Conservation (phyloP, 257 asterid genomes). For the Salvia hispanica region DNA sequence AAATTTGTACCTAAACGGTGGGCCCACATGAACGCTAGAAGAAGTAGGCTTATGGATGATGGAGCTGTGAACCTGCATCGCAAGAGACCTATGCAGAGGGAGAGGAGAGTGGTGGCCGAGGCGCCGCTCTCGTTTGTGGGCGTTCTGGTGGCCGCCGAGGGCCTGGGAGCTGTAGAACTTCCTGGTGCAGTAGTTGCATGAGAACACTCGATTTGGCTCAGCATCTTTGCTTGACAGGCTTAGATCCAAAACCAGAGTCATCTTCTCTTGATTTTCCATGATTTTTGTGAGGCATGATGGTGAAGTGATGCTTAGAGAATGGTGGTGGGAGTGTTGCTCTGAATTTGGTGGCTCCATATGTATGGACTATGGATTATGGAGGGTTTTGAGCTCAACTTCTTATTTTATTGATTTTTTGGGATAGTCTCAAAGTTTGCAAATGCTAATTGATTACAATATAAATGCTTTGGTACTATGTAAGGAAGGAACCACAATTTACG, state of each 20-base stretch:
- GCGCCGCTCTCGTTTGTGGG: constrained; percentile 74
- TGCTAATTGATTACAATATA: constrained; percentile 19
- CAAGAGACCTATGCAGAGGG: constrained; percentile 44
- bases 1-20: no score
- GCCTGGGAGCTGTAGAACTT: constrained; percentile 88
- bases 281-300: constrained; percentile 1
- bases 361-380: constrained; percentile 13
- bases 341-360: constrained; percentile 40
- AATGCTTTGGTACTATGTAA: constrained; percentile 52
- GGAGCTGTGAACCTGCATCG: constrained; percentile 12
- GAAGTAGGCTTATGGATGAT: constrained; percentile 8
- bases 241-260: constrained; percentile 48
- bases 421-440: constrained; percentile 28
- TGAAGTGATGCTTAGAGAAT: constrained; percentile 25
- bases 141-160: constrained; percentile 89
- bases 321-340: background rate
- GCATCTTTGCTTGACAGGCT: constrained; percentile 42
- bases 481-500: constrained; percentile 51
- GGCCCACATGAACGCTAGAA: no score
- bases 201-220: constrained; percentile 47
- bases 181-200: constrained; percentile 80
- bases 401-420: constrained; percentile 27
- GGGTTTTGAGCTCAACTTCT: constrained; percentile 26
- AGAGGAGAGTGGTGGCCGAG: constrained; percentile 36
- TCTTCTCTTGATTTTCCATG: constrained; percentile 20